A percentile compares a stretch with the other conserved stretches of the same genome.
These are phyloP conservation scores for Fusarium sulawesiense DNA, from an alignment of 2,329 filamentous ascomycete genomes.

Conservation along the genomic window DNA sequence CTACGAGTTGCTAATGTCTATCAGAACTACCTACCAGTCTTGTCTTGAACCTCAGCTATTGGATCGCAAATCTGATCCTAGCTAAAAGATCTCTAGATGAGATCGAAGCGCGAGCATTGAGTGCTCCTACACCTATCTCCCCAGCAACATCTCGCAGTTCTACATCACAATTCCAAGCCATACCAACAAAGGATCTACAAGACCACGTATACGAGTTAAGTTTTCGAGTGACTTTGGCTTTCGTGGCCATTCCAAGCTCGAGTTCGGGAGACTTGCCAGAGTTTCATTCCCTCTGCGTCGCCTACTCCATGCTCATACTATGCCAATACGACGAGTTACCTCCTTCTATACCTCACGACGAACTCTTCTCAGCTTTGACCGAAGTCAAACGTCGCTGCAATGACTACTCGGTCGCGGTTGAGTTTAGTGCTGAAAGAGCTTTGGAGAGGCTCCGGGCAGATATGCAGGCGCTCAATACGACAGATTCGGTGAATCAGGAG, in stretches of 20 bases:
- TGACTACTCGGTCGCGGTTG: constrained; percentile 16
- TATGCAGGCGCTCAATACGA: background rate
- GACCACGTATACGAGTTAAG: constrained; percentile 17
- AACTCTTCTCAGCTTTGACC: constrained; percentile 5
- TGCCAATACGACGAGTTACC: constrained; percentile 25
- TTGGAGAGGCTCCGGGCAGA: constrained; percentile 18
- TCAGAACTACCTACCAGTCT: constrained; percentile 17
- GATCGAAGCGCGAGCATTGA: constrained; percentile 9
- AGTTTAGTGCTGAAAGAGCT: constrained; percentile 28
- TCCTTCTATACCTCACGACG: background rate
- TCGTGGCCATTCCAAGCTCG: constrained; percentile 15
- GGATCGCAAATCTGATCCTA: constrained; percentile 24
- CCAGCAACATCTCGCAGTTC: background rate
- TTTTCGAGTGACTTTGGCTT: constrained; percentile 22
- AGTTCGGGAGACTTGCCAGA: constrained; percentile 25
- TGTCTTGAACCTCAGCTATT: constrained; percentile 21
- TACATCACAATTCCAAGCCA: constrained; percentile 6
- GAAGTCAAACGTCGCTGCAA: constrained; percentile 23
- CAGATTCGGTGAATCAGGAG: background rate
- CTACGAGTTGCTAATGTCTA: background rate
- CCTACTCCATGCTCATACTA: constrained; percentile 27
- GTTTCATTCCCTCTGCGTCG: constrained; percentile 23
- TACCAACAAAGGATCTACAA: constrained; percentile 11
- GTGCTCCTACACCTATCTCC: background rate
- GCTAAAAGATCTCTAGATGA: constrained; percentile 24